Conservation (phyloP, 805 yeast genomes). For the Ogataea thermomethanolica region DNA sequence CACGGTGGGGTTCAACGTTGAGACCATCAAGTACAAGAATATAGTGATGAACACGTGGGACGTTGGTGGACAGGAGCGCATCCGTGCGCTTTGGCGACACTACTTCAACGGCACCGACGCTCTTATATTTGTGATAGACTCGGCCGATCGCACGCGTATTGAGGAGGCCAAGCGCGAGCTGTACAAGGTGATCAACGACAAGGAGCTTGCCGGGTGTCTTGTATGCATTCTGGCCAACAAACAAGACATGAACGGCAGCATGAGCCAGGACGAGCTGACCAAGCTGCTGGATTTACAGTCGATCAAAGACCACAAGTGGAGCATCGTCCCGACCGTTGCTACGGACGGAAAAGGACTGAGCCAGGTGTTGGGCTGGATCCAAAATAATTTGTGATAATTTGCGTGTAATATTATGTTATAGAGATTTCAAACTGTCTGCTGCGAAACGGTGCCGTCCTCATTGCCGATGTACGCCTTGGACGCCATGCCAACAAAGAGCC, state of each 20-base stretch:
- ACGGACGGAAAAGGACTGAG: constrained; percentile 85
- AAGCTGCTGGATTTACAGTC: constrained; percentile 62
- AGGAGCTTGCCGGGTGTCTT: constrained; percentile 77
- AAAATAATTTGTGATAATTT: constrained; percentile 43
- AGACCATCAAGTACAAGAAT: constrained; percentile 47
- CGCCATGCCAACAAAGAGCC: constrained; percentile 76
- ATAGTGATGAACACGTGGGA: constrained; percentile 66
- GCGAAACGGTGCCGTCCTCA: constrained; percentile 53
- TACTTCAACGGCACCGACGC: constrained; percentile 93
- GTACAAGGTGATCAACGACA: constrained; percentile 72
- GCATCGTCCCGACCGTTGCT: constrained; percentile 89
- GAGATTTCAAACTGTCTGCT: constrained; percentile 35
- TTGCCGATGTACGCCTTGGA: constrained; percentile 87
- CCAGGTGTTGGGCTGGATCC: constrained; percentile 85
- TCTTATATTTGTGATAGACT: constrained; percentile 84
- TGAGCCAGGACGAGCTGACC: constrained; percentile 77
- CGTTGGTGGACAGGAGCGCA: constrained; percentile 93
- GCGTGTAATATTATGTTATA: neutral
- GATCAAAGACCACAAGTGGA: constrained; percentile 73
- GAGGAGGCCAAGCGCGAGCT: constrained; percentile 77
- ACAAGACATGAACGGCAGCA: constrained; percentile 70
- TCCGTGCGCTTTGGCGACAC: constrained; percentile 93
- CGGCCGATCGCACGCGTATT: constrained; percentile 67
- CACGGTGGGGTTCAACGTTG: constrained; percentile 90
- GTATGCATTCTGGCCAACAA: constrained; percentile 85